These are phyloP conservation scores for Lagenaria siceraria DNA, from an alignment of 306 rosid genomes.

Conservation along the genomic window DNA sequence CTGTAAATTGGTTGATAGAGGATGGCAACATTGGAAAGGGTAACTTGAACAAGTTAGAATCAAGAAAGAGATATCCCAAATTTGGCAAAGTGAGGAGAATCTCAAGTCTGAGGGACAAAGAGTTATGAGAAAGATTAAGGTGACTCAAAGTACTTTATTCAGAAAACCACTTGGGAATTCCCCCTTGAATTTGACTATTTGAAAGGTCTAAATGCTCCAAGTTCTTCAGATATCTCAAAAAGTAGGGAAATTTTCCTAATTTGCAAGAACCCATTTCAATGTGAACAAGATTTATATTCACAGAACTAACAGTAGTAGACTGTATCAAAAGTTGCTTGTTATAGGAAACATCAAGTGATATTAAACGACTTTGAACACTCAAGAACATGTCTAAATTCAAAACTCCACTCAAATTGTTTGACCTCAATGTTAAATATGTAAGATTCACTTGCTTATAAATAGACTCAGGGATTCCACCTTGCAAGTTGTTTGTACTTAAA, in stretches of 20 bases:
- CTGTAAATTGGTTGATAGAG: not conserved
- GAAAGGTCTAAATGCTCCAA: slow-evolving; percentile 5
- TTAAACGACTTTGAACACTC: not conserved
- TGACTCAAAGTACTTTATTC: not conserved
- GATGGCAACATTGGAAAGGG: slow-evolving; percentile 4
- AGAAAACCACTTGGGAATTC: slow-evolving; percentile 15
- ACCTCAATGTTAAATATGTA: not conserved
- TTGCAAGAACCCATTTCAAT: slow-evolving; percentile 9
- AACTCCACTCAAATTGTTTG: slow-evolving; percentile 3
- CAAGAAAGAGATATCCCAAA: not conserved
- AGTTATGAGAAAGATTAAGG: not conserved
- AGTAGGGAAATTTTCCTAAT: slow-evolving; percentile 10
- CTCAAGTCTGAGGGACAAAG: not conserved
- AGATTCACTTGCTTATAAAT: slow-evolving; percentile 2
- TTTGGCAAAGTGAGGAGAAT: slow-evolving; percentile 8
- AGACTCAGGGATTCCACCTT: slow-evolving; percentile 5
- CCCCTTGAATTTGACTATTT: slow-evolving; percentile 4
- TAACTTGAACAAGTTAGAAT: slow-evolving; percentile 14
- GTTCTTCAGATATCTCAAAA: not conserved
- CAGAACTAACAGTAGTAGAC: not conserved
- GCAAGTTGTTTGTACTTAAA: slow-evolving; percentile 4
- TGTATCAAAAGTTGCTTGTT: not conserved
- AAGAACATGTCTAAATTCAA: not conserved
- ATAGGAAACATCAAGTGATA: not conserved
- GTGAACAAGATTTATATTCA: not conserved